Evolutionary conservation across 169 alveolate genomes (phyloP), one percentile per base, ranked within the genome.

Genomic region (Eimeria falciformis): DNA sequence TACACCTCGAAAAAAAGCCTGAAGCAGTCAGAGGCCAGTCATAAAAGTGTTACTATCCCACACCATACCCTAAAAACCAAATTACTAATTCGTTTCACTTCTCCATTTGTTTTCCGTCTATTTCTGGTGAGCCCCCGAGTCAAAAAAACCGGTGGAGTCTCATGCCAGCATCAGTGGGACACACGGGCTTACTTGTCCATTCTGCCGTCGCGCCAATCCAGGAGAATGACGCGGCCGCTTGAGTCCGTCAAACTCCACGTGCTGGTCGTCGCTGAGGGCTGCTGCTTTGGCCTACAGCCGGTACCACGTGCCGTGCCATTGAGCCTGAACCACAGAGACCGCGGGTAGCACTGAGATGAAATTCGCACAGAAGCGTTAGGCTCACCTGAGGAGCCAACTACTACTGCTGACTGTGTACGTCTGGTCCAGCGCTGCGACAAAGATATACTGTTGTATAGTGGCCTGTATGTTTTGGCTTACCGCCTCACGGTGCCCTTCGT

Each of bases 1-100:
- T 71, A 90, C 18, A 71, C 79, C 25, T 90, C 90, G 93, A 90
- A 90, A 56, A 90, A 90, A 53, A 78, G 82, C 90, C 93, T 90
- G 18, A 5, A 12, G 40, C 40, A 33, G 40, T 33, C 40, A 33
- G 2, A 33, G 40, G 40, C 40, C 40, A 33, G 40, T 2, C 40
- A 33, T 33, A 33, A 33, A 33, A 33, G 2, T 33, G 40, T 33
- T 33, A 33, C 40, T 33, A 33, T 33, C 40, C 40, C 40, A 33
- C 40, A 33, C 40, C 40, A 33, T 33, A 33, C 40, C 4, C 40
- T 33, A 33, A 33, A 33, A 33, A 33, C 0, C 40, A 33, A 33
- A 33, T 33, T 33, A 33, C 40, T 33, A 33, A 33, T 33, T 33
- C 40, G 40, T 33, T 33, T 33, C 40, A 33, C 4, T 33, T 33